phyloP scores from a whole-genome alignment of 805 yeast species.

The Teunomyces aglyptinius region DNA sequence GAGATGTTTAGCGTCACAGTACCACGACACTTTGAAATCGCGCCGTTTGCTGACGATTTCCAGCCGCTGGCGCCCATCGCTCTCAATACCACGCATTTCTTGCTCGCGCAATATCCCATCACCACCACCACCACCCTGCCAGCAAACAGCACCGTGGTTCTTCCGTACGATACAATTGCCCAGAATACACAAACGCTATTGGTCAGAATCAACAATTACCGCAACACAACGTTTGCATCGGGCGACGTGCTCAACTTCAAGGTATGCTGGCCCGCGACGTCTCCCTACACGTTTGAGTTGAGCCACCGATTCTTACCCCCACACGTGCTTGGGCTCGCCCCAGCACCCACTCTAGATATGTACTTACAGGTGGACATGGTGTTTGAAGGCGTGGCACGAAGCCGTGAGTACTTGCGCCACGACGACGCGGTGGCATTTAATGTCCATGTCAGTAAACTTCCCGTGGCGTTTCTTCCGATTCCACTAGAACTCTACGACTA shows the following conservation, averaged over 20 bases:
- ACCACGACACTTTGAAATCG: slow-evolving; percentile 37
- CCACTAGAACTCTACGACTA: slow-evolving; percentile 31
- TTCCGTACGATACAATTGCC: slow-evolving; percentile 6
- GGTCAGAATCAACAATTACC: slow-evolving; percentile 35
- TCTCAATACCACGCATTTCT: slow-evolving; percentile 20
- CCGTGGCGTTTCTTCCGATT: slow-evolving; percentile 26
- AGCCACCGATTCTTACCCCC: slow-evolving; percentile 21
- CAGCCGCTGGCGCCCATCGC: slow-evolving; percentile 19
- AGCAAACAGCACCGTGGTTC: slow-evolving; percentile 2
- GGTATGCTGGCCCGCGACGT: slow-evolving; percentile 38
- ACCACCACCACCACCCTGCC: slow-evolving; percentile 9
- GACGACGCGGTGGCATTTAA: slow-evolving; percentile 19
- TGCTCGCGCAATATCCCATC: slow-evolving; percentile 27
- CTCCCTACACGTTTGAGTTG: slow-evolving; percentile 24
- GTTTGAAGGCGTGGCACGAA: slow-evolving; percentile 22
- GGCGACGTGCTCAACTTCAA: slow-evolving; percentile 28
- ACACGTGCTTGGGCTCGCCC: slow-evolving; percentile 7
- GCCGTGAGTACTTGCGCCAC: slow-evolving; percentile 7
- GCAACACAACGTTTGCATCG: slow-evolving; percentile 21
- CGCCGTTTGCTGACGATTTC: slow-evolving; percentile 13
- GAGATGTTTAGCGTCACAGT: slow-evolving; percentile 31
- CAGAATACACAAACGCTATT: slow-evolving; percentile 16
- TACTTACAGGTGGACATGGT: slow-evolving; percentile 22
- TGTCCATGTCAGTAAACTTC: slow-evolving; percentile 26
- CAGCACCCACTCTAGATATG: slow-evolving; percentile 3